Evolutionary conservation across 192 early-diverging fungal genomes (phyloP).

Genomic region (Allomyces macrogynus): DNA sequence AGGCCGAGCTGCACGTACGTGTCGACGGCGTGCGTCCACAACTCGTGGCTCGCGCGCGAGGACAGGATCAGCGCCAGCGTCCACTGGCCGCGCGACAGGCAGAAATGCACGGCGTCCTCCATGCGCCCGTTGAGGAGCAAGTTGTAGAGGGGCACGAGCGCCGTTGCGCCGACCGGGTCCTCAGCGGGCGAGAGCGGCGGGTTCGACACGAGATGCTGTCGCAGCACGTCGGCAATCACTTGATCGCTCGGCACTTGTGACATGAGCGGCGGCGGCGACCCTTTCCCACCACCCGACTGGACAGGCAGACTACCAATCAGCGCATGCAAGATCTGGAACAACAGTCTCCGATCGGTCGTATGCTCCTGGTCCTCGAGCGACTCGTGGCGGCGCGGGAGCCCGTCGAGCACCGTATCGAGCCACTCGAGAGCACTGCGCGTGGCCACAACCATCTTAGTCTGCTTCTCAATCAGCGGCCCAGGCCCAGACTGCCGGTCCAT

Average conservation of each 20-base stretch:
- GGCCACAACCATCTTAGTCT: no score
- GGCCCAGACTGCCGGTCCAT: no score
- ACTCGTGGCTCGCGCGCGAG: neutral
- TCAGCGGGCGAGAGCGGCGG: no score
- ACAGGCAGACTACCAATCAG: neutral
- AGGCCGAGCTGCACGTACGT: neutral
- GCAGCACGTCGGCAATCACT: no score
- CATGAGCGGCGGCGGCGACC: no score
- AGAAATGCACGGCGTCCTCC: neutral
- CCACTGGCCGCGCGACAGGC: neutral
- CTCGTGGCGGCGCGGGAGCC: no score
- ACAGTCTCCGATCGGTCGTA: neutral
- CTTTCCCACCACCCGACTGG: no score
- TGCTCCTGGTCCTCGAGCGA: neutral
- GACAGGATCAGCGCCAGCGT: neutral
- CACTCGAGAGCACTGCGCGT: no score
- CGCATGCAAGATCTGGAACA: neutral
- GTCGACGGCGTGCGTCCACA: neutral
- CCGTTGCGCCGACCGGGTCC: neutral
- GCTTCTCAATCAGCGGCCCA: no score
- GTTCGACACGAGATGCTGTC: no score
- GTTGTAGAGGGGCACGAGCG: neutral
- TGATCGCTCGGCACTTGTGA: no score
- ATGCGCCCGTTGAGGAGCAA: neutral
- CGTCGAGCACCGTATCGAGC: no score